A percentile compares a stretch with the other conserved stretches of the same genome.
Conservation (phyloP, 2,329 filamentous ascomycete species). For the Neofusicoccum umdonicola region DNA sequence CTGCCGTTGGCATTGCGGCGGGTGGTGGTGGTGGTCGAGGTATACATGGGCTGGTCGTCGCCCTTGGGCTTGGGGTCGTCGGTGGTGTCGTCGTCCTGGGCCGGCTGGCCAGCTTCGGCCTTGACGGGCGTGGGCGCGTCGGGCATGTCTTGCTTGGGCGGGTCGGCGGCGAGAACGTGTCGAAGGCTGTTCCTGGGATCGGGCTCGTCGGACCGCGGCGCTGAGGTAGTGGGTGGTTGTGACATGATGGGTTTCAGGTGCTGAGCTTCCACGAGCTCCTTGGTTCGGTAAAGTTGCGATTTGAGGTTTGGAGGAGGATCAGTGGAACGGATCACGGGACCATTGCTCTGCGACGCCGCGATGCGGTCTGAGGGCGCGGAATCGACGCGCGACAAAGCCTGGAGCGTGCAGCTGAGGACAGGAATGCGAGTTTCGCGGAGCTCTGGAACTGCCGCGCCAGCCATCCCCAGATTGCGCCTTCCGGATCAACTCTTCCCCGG, state of each 20-base stretch:
- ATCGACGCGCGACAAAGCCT: neutral
- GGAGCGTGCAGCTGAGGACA: neutral
- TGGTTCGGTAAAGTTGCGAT: constrained; percentile 18
- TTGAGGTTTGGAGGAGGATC: neutral
- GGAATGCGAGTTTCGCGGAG: constrained; percentile 11
- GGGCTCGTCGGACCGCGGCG: constrained; percentile 21
- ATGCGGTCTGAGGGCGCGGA: neutral
- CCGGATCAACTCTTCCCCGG: neutral
- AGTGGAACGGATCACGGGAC: constrained; percentile 17
- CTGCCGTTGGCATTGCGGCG: constrained; percentile 64
- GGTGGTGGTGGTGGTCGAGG: constrained; percentile 51
- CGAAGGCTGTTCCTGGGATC: constrained; percentile 40
- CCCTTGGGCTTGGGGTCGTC: constrained; percentile 30
- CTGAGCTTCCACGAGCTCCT: constrained; percentile 16
- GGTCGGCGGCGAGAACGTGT: constrained; percentile 38
- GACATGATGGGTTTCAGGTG: constrained; percentile 18
- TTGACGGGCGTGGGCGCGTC: constrained; percentile 20
- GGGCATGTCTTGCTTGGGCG: constrained; percentile 29
- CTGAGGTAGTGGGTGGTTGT: constrained; percentile 14
- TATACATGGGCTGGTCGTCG: constrained; percentile 40
- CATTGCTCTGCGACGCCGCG: constrained; percentile 4
- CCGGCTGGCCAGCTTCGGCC: constrained; percentile 29
- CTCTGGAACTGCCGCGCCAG: neutral
- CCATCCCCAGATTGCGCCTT: neutral
- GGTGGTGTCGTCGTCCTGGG: constrained; percentile 31